A percentile compares a stretch with the other conserved stretches of the same genome.
Conservation (phyloP, 768 basidiomycete genomes). For the Galerina sulciceps region DNA sequence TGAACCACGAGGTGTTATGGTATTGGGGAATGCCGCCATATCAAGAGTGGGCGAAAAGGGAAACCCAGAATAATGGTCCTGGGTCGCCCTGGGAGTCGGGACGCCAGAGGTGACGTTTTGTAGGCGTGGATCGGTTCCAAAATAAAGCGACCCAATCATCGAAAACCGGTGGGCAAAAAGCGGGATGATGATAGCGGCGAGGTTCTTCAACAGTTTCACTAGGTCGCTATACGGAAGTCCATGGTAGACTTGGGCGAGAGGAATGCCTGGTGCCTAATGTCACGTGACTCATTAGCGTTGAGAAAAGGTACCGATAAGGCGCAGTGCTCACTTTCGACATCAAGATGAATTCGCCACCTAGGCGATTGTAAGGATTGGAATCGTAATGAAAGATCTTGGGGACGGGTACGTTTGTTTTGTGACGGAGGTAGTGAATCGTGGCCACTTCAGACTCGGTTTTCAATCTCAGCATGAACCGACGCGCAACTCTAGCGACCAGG, state of each 20-base stretch:
- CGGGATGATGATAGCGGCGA: constrained; percentile 70
- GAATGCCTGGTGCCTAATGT: constrained; percentile 71
- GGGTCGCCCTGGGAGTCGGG: constrained; percentile 47
- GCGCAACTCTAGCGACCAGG: constrained; percentile 79
- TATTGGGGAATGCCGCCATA: constrained; percentile 31
- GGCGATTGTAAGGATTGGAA: constrained; percentile 81
- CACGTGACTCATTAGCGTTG: constrained; percentile 15
- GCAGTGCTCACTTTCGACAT: constrained; percentile 75
- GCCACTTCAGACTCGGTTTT: constrained; percentile 90
- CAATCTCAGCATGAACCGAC: constrained; percentile 83
- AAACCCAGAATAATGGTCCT: constrained; percentile 43
- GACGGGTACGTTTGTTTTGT: constrained; percentile 72
- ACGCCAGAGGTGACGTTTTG: constrained; percentile 36
- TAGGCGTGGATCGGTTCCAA: constrained; percentile 45
- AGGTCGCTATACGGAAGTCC: constrained; percentile 69
- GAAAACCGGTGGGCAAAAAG: constrained; percentile 80
- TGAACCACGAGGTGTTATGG: constrained; percentile 23
- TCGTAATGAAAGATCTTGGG: constrained; percentile 79
- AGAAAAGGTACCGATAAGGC: neutral
- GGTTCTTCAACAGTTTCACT: constrained; percentile 65
- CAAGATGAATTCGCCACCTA: constrained; percentile 85
- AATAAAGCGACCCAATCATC: constrained; percentile 76
- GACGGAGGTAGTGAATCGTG: constrained; percentile 79
- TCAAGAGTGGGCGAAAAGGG: constrained; percentile 48
- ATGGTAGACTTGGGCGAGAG: constrained; percentile 73